Percentiles rank a stretch among this genome's conserved stretches.
These are phyloP conservation scores for Pseudopediastrum boryanum DNA, from an alignment of 139 green algal species.

Conservation along the genomic window DNA sequence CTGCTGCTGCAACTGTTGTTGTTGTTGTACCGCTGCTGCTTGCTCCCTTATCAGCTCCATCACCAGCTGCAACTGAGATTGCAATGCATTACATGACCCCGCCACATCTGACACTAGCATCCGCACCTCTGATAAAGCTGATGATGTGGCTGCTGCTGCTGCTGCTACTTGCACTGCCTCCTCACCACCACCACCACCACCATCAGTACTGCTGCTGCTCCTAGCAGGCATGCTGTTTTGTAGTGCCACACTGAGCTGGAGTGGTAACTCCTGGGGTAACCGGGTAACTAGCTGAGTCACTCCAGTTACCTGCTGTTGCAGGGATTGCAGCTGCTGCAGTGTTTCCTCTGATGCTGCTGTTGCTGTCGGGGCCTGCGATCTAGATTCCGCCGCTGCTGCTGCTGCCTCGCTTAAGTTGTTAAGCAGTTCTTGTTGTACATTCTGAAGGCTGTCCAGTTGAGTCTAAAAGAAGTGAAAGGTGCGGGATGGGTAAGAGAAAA, in stretches of 20 bases:
- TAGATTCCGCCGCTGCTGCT: neutral
- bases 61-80: neutral
- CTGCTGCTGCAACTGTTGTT: neutral
- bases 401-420: slow-evolving; percentile 1
- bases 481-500: no score
- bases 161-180: neutral
- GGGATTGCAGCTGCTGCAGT: neutral
- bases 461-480: neutral
- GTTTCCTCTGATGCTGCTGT: neutral
- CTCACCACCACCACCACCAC: neutral
- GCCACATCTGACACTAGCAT: neutral
- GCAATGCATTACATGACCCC: neutral
- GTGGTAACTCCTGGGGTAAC: neutral
- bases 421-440: neutral
- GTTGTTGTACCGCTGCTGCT: neutral
- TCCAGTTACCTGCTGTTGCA: neutral
- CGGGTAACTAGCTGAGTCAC: neutral
- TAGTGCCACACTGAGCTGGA: no score
- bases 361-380: neutral
- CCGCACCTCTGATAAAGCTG: neutral
- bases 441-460: neutral
- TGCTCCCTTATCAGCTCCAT: neutral
- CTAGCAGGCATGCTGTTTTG: neutral
- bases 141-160: neutral
- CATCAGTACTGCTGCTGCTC: neutral